Conservation (phyloP, 2,329 filamentous ascomycete genomes). For the Blumeria graminis region DNA sequence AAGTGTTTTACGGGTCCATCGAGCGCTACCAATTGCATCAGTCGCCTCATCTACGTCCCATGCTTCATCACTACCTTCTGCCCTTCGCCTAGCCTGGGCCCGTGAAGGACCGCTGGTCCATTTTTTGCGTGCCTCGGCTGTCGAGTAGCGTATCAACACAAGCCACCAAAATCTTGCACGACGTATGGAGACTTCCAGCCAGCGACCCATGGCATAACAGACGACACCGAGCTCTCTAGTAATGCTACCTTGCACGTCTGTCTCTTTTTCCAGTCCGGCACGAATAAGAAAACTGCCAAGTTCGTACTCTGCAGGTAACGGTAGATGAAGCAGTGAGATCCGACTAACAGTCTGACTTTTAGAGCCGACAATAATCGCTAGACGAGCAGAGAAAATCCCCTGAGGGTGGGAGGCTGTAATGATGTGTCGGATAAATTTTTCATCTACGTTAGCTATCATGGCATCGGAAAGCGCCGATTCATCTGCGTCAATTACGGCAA, state of each 20-base stretch:
- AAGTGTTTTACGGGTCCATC: conserved; percentile 22
- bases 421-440: conserved; percentile 25
- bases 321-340: conserved; percentile 29
- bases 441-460: not conserved
- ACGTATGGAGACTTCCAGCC: conserved; percentile 34
- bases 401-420: conserved; percentile 25
- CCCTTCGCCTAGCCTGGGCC: conserved; percentile 5
- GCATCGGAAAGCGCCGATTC: conserved; percentile 4
- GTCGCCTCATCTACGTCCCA: conserved; percentile 7
- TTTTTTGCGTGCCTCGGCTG: conserved; percentile 12
- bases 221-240: conserved; percentile 33
- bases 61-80: conserved; percentile 12
- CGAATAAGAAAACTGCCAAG: conserved; percentile 24
- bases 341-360: conserved; percentile 24
- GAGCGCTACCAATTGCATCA: conserved; percentile 5
- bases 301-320: conserved; percentile 32
- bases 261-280: conserved; percentile 4
- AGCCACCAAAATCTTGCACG: conserved; percentile 38
- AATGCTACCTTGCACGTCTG: conserved; percentile 20
- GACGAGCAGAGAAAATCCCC: conserved; percentile 29
- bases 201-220: conserved; percentile 44
- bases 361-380: conserved; percentile 35
- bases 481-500: conserved; percentile 21
- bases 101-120: not conserved
- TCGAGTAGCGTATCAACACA: conserved; percentile 24